phyloP scores from a whole-genome alignment of 768 basidiomycete genomes.

The Hypsizygus marmoreus region DNA sequence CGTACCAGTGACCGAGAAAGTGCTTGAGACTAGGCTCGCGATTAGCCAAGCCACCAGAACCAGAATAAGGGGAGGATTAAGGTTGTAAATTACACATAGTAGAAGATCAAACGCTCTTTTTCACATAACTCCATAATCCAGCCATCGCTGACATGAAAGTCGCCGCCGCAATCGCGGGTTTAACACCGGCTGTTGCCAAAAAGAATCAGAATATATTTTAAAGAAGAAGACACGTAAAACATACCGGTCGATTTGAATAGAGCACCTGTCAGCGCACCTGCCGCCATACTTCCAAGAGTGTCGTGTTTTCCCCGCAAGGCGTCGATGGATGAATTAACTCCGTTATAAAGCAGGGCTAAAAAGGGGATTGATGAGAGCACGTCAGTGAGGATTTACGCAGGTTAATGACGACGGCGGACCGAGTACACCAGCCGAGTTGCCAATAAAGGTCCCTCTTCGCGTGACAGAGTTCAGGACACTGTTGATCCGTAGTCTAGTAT shows the following conservation, averaged over 20 bases:
- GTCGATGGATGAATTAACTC: constrained; percentile 93
- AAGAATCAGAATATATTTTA: constrained; percentile 38
- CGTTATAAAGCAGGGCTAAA: constrained; percentile 93
- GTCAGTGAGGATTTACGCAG: constrained; percentile 27
- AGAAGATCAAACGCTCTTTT: constrained; percentile 76
- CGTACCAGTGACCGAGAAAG: constrained; percentile 30
- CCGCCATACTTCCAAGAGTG: constrained; percentile 85
- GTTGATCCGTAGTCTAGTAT: constrained; percentile 89
- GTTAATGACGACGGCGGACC: constrained; percentile 63
- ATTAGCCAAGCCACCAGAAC: constrained; percentile 45
- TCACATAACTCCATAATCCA: constrained; percentile 93
- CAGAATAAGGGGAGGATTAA: constrained; percentile 48
- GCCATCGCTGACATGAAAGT: constrained; percentile 88
- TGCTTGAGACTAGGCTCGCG: constrained; percentile 42
- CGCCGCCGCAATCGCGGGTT: constrained; percentile 86
- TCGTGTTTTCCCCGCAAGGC: constrained; percentile 89
- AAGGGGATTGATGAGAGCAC: constrained; percentile 41
- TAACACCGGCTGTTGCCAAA: constrained; percentile 78
- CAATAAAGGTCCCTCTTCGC: constrained; percentile 94
- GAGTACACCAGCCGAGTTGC: constrained; percentile 96
- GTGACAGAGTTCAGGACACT: constrained; percentile 96
- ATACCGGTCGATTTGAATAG: constrained; percentile 93
- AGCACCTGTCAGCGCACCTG: constrained; percentile 87
- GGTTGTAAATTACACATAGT: constrained; percentile 50
- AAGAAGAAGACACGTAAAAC: constrained; percentile 35